Percentiles rank a stretch among this genome's conserved stretches.
These are phyloP conservation scores for Saccharomyces cerevisiae DNA, from an alignment of 805 yeast species.

Conservation along the genomic window DNA sequence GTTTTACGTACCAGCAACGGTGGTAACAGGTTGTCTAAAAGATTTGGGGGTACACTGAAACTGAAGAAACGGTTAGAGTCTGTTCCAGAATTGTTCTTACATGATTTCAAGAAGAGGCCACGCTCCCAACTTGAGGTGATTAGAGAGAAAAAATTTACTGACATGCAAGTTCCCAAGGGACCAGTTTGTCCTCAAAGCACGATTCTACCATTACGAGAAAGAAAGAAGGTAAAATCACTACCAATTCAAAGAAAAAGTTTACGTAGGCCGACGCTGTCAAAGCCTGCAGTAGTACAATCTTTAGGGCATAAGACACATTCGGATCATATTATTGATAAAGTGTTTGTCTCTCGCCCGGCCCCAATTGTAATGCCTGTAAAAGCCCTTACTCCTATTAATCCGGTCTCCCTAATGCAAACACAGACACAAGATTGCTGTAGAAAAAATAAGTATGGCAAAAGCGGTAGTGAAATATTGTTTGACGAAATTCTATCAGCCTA, in stretches of 20 bases:
- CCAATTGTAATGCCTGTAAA: constrained; percentile 8
- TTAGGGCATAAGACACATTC: background rate
- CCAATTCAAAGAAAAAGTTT: background rate
- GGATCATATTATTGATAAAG: background rate
- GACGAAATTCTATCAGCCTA: constrained; percentile 26
- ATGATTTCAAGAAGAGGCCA: constrained; percentile 15
- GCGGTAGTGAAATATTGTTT: constrained; percentile 18
- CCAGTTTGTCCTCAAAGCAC: background rate
- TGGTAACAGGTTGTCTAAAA: constrained; percentile 13
- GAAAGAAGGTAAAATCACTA: background rate
- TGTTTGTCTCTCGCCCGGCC: constrained; percentile 3
- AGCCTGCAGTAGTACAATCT: background rate
- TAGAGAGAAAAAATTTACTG: background rate
- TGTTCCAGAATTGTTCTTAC: constrained; percentile 27
- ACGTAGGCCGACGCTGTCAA: background rate
- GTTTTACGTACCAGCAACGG: background rate
- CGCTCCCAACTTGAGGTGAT: background rate
- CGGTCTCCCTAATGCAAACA: background rate
- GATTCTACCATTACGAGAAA: background rate
- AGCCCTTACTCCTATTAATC: background rate
- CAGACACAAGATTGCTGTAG: background rate
- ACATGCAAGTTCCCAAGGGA: background rate
- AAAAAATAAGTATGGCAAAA: constrained; percentile 2
- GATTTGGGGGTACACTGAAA: constrained; percentile 24
- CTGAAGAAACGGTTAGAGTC: constrained; percentile 25